Evolutionary conservation across 495 filamentous ascomycete genomes (phyloP), one percentile per base, ranked within the genome.

Genomic region (Penicillium desertorum): DNA sequence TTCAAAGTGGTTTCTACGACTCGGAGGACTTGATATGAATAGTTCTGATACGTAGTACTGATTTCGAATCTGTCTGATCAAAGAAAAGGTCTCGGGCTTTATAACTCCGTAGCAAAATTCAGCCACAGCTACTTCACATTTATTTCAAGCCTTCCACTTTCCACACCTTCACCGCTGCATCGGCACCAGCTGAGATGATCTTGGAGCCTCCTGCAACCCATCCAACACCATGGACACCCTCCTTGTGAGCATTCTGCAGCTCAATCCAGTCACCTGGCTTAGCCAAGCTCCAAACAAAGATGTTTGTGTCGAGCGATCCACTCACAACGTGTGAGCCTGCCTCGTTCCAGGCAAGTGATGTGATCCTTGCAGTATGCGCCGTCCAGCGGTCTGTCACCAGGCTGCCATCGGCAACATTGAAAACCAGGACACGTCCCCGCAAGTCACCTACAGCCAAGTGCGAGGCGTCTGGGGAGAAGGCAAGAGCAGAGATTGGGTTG

Each of bases 91-190:
- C 12, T 29, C 7, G 41, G n/a, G 5, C 9, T 52, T 52, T 27
- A 12, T 53, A 41, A 32, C 14, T 53, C 36, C 19, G 20, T 45
- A 55, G 9, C 16, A 39, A 55, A 29, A 42, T 22, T 7, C 9
- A 32, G 20, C 32, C 19, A 20, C 11, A 22, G 25, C 50, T 29
- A 27, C 20, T 20, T 27, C 4, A 55, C 22, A 48, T 42, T 54
- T 50, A 88, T 74, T 80, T 71, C 63, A 88, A 58, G 1, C 84
- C 84, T 61, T 86, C 80, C 3, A 96, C 85, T 58, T 77, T 81
- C 94, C 94, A 98, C 44, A 91, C 79, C 81, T 96, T 98, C 22
- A 98, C 82, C 0, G 89, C 85, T 43, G 90, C 92, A 81, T 98
- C 94, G 2, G 87, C 90, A 11, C 94, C 94, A 25, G 82, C 83